Percentiles rank a stretch among this genome's conserved stretches.
Evolutionary conservation across 352 stramenopile genomes (phyloP).

Genomic region (Pseudoperonospora humuli): DNA sequence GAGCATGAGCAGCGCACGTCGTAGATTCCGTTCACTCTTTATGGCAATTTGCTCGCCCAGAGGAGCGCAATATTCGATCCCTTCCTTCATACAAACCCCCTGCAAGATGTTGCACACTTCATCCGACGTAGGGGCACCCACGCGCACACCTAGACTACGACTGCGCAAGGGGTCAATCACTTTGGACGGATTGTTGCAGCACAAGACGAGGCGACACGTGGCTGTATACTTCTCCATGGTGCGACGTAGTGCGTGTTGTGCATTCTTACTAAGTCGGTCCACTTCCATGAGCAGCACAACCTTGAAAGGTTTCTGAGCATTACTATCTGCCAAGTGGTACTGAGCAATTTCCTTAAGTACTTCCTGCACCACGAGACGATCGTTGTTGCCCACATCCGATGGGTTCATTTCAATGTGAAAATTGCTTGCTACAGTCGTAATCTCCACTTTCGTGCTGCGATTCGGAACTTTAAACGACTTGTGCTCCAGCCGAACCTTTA

Average conservation of each 20-base stretch:
- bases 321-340: conserved; percentile 75
- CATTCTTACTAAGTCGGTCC: conserved; percentile 95
- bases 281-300: conserved; percentile 97
- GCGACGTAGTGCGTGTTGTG: conserved; percentile 94
- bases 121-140: conserved; percentile 87
- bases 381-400: conserved; percentile 93
- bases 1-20: conserved; percentile 95
- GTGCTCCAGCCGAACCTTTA: conserved; percentile 86
- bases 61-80: conserved; percentile 79
- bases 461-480: conserved; percentile 88
- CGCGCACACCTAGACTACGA: conserved; percentile 92
- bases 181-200: conserved; percentile 94
- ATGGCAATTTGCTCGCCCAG: conserved; percentile 89
- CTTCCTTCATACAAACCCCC: conserved; percentile 88
- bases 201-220: conserved; percentile 95
- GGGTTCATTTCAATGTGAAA: conserved; percentile 99
- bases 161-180: conserved; percentile 97
- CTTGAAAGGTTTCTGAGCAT: conserved; percentile 71
- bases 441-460: conserved; percentile 92
- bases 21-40: conserved; percentile 92
- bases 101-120: conserved; percentile 89
- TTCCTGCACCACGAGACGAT: conserved; percentile 97
- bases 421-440: conserved; percentile 96
- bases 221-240: conserved; percentile 96
- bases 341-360: conserved; percentile 99